phyloP scores from a whole-genome alignment of 805 yeast genomes.

The Wickerhamomyces sydowiorum region DNA sequence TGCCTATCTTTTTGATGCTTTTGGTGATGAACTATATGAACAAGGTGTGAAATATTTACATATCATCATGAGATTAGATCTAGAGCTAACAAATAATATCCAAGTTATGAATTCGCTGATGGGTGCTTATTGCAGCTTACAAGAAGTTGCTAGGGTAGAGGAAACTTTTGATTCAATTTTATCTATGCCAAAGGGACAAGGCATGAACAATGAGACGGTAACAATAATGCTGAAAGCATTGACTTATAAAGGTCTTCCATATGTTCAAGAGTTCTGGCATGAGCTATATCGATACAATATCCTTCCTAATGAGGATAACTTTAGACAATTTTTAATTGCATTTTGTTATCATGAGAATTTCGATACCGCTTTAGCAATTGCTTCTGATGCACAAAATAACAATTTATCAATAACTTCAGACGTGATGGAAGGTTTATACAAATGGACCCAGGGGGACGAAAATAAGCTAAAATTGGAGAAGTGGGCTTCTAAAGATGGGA shows the following conservation, averaged over 20 bases:
- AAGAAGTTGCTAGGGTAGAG: slow-evolving; percentile 48
- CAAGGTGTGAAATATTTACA: slow-evolving; percentile 66
- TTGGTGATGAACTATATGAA: slow-evolving; percentile 52
- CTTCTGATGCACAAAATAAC: slow-evolving; percentile 40
- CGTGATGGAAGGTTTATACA: slow-evolving; percentile 41
- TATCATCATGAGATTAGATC: slow-evolving; percentile 57
- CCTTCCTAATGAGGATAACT: slow-evolving; percentile 45
- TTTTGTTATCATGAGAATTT: slow-evolving; percentile 62
- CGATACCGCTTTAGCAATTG: slow-evolving; percentile 48
- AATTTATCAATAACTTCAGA: slow-evolving; percentile 39
- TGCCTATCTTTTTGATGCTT: slow-evolving; percentile 50
- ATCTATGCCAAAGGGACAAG: slow-evolving; percentile 45
- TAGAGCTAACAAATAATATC: slow-evolving; percentile 48
- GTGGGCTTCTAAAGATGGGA: slow-evolving; percentile 34
- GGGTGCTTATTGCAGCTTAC: slow-evolving; percentile 56
- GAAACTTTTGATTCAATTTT: slow-evolving; percentile 57
- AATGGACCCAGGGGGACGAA: slow-evolving; percentile 29
- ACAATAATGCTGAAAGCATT: slow-evolving; percentile 62
- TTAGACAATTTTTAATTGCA: slow-evolving; percentile 59
- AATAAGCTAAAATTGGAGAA: slow-evolving; percentile 11
- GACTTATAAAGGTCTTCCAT: slow-evolving; percentile 45
- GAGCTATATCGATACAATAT: slow-evolving; percentile 43
- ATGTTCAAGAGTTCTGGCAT: slow-evolving; percentile 59
- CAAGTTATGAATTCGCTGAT: slow-evolving; percentile 55
- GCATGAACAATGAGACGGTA: slow-evolving; percentile 55